Evolutionary conservation across 805 yeast genomes (phyloP).

Genomic region (Teunomyces kruisii): DNA sequence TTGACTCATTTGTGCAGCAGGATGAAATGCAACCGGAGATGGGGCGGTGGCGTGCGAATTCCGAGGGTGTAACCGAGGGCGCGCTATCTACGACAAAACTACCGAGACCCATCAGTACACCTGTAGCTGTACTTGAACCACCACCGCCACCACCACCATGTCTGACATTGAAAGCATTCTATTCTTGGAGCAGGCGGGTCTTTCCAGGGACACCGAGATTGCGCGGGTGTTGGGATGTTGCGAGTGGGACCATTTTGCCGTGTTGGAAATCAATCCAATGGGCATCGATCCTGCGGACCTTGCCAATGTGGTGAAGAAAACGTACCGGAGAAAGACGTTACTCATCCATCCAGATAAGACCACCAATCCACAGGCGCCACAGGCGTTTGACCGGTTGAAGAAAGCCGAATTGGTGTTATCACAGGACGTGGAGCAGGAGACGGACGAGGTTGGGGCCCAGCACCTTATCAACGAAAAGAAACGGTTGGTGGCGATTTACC

Average conservation of each 20-base stretch:
- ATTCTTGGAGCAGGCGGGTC: slow-evolving; percentile 22
- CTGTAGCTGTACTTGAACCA: too few relatives aligned
- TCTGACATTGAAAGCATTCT: neutral
- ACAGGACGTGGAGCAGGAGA: slow-evolving; percentile 5
- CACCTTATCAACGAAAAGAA: slow-evolving; percentile 15
- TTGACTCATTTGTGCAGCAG: too few relatives aligned
- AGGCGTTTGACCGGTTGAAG: slow-evolving; percentile 60
- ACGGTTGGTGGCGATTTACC: slow-evolving; percentile 30
- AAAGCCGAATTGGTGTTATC: slow-evolving; percentile 47
- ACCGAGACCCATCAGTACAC: too few relatives aligned
- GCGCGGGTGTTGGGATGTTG: slow-evolving; percentile 49
- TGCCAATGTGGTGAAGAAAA: slow-evolving; percentile 40
- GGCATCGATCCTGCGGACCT: slow-evolving; percentile 36
- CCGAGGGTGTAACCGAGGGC: neutral
- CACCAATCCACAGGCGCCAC: slow-evolving; percentile 54
- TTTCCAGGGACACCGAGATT: slow-evolving; percentile 52
- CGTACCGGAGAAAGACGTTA: slow-evolving; percentile 58
- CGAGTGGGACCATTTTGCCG: slow-evolving; percentile 53
- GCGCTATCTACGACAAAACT: too few relatives aligned
- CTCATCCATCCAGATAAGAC: slow-evolving; percentile 71
- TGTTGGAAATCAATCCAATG: slow-evolving; percentile 44
- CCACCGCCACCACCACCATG: too few relatives aligned
- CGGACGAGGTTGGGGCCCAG: slow-evolving; percentile 10
- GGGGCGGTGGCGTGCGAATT: too few relatives aligned
- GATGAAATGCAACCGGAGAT: too few relatives aligned